Percentiles rank a stretch among this genome's conserved stretches.
Conservation (phyloP, 2,329 filamentous ascomycete genomes). For the Colletotrichum eremochloae region DNA sequence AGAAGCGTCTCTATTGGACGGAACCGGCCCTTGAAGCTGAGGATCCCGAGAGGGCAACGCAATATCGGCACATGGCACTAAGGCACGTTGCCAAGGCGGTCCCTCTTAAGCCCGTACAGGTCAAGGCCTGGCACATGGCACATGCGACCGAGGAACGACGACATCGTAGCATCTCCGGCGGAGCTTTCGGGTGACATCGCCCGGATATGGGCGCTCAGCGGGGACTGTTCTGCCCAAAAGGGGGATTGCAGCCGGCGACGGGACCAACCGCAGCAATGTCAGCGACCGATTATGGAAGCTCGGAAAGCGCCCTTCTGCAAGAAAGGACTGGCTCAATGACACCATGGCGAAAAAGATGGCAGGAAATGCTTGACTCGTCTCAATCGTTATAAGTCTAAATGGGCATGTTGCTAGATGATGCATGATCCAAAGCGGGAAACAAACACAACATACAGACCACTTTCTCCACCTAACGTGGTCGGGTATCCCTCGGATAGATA, state of each 20-base stretch:
- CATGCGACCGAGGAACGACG: constrained; percentile 33
- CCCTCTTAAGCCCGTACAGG: no score
- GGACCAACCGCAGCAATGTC: constrained; percentile 21
- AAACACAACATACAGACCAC: constrained; percentile 23
- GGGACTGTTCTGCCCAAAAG: constrained; percentile 31
- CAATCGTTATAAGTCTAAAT: constrained; percentile 20
- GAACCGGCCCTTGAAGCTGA: not conserved
- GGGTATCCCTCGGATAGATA: constrained; percentile 19
- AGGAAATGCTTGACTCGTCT: constrained; percentile 23
- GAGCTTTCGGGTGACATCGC: constrained; percentile 29
- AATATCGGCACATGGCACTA: not conserved
- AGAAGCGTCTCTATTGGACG: constrained; percentile 22
- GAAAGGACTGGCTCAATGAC: not conserved
- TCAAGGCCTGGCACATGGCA: constrained; percentile 24
- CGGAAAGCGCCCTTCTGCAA: not conserved
- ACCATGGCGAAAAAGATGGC: not conserved
- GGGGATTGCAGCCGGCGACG: constrained; percentile 25
- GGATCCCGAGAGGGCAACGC: not conserved
- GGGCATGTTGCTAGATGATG: constrained; percentile 22
- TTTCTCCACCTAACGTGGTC: not conserved
- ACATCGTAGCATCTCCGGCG: constrained; percentile 38
- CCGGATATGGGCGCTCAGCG: constrained; percentile 32
- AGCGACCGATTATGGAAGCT: constrained; percentile 34
- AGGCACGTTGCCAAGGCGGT: no score
- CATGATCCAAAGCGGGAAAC: not conserved